These are phyloP conservation scores for Cryptococcus neoformans DNA, from an alignment of 1,284 basidiomycete species.

Conservation along the genomic window DNA sequence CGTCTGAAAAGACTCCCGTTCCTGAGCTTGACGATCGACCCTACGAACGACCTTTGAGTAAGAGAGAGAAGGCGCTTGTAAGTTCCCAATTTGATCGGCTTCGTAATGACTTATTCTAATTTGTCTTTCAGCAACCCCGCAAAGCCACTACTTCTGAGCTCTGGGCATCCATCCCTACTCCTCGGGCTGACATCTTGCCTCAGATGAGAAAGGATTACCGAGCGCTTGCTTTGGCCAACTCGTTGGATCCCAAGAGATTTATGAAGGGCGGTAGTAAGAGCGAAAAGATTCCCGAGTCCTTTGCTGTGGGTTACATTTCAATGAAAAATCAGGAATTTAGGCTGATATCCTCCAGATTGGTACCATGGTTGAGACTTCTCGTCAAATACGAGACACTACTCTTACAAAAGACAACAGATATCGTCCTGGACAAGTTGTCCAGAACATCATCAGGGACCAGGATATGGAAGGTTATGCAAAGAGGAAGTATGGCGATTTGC, in stretches of 20 bases:
- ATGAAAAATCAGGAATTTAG: neutral
- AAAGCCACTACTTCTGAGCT: conserved; percentile 72
- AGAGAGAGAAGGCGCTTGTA: conserved; percentile 42
- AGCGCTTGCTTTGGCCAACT: conserved; percentile 83
- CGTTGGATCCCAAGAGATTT: conserved; percentile 94
- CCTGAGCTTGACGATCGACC: conserved; percentile 45
- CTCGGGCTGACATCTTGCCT: conserved; percentile 72
- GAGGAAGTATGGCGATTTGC: conserved; percentile 86
- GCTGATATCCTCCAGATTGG: conserved; percentile 63
- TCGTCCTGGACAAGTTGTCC: conserved; percentile 80
- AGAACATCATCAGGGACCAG: conserved; percentile 83
- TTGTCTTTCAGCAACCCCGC: conserved; percentile 51
- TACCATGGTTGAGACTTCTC: conserved; percentile 71
- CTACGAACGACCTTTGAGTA: conserved; percentile 52
- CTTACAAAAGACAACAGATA: conserved; percentile 72
- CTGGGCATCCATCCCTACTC: conserved; percentile 91
- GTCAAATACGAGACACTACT: conserved; percentile 70
- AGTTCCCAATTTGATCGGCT: conserved; percentile 46
- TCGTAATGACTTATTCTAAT: neutral
- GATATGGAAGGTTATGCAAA: conserved; percentile 86
- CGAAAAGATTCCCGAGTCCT: conserved; percentile 73
- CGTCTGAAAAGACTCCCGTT: neutral
- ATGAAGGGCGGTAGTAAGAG: conserved; percentile 81
- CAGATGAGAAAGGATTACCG: conserved; percentile 88
- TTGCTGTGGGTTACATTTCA: conserved; percentile 63